Evolutionary conservation across 2,329 filamentous ascomycete species (phyloP).

Genomic region (Aspergillus sp.): DNA sequence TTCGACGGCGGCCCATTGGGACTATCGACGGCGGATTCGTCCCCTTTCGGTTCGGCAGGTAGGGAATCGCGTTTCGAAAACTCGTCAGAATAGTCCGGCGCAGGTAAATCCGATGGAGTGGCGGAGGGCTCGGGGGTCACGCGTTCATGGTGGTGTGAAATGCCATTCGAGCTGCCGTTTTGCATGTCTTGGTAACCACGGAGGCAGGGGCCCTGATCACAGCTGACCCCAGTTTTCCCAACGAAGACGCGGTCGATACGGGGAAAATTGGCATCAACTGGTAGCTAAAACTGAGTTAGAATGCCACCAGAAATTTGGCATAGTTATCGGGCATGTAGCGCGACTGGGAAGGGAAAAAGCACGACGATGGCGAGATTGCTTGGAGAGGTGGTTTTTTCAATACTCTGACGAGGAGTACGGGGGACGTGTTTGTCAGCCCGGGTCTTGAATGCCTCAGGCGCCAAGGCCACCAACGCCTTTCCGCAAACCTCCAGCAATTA

Average conservation of each 20-base stretch:
- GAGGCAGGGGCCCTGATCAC: constrained; percentile 41
- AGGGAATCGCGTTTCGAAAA: constrained; percentile 22
- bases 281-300: constrained; percentile 30
- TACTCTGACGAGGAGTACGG: constrained; percentile 26
- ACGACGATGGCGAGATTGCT: constrained; percentile 29
- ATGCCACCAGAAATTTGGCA: constrained; percentile 42
- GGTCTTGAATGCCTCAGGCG: constrained; percentile 11
- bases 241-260: constrained; percentile 36
- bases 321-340: constrained; percentile 42
- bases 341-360: constrained; percentile 36
- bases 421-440: constrained; percentile 30
- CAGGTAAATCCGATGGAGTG: constrained; percentile 18
- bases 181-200: constrained; percentile 44
- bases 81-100: constrained; percentile 20
- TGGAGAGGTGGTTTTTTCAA: constrained; percentile 42
- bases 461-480: constrained; percentile 10
- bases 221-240: constrained; percentile 46
- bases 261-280: constrained; percentile 40
- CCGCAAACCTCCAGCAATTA: constrained; percentile 27
- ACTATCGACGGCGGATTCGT: constrained; percentile 26
- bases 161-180: constrained; percentile 44
- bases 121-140: constrained; percentile 31
- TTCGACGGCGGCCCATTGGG: constrained; percentile 43
- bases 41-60: constrained; percentile 27
- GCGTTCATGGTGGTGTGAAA: constrained; percentile 38